These are phyloP conservation scores for Heterobasidion irregulare DNA, from an alignment of 1,284 basidiomycete species.

Conservation along the genomic window DNA sequence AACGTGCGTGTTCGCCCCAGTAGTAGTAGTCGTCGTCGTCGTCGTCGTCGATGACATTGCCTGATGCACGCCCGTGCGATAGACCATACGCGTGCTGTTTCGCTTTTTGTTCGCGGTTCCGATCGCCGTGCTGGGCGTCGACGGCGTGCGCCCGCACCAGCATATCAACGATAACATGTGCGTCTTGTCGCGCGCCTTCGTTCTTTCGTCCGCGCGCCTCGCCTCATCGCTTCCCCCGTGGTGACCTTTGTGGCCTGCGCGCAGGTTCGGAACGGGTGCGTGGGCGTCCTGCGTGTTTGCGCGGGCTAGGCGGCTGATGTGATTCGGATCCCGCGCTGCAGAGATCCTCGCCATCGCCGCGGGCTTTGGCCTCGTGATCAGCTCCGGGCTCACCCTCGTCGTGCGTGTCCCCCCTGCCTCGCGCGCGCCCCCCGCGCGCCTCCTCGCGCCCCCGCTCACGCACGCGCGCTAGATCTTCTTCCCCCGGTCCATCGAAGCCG, in stretches of 20 bases:
- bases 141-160: conserved; percentile 52
- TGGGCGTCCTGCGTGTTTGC: not conserved
- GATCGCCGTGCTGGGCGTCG: conserved; percentile 53
- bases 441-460: not conserved
- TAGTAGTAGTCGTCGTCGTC: too few species aligned
- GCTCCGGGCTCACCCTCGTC: conserved; percentile 65
- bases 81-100: conserved; percentile 64
- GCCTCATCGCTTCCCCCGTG: too few species aligned
- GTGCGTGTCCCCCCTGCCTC: conserved; percentile 29
- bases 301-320: not conserved
- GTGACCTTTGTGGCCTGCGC: too few species aligned
- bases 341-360: conserved; percentile 54
- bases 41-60: not conserved
- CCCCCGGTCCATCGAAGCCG: conserved; percentile 59
- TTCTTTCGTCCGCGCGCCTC: too few species aligned
- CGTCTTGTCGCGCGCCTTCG: conserved; percentile 11
- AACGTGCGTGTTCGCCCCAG: conserved; percentile 52
- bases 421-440: not conserved
- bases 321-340: conserved; percentile 21
- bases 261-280: conserved; percentile 30
- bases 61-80: conserved; percentile 1
- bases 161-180: conserved; percentile 55
- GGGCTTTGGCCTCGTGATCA: conserved; percentile 52
- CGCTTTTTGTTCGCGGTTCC: conserved; percentile 62
- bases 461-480: conserved; percentile 55